Percentiles rank a stretch among this genome's conserved stretches.
These are phyloP conservation scores for Gossypium anomalum DNA, from an alignment of 345 rosid genomes.

Conservation along the genomic window DNA sequence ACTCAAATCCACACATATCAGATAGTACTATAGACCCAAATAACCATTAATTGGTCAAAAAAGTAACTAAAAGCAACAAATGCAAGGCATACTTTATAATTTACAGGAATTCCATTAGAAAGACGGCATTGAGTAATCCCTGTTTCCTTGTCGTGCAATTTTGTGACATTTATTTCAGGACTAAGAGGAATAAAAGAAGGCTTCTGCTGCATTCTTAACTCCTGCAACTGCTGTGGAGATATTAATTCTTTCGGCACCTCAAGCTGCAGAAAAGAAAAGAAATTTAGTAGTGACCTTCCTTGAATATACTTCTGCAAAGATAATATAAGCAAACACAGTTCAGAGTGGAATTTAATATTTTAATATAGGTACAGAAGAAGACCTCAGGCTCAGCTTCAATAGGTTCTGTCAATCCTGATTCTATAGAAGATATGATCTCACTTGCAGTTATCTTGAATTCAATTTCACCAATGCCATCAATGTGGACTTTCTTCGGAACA, in stretches of 20 bases:
- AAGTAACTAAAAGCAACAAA: not conserved
- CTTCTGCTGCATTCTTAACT: conserved; percentile 50
- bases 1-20: not conserved
- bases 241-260: conserved; percentile 95
- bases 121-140: conserved; percentile 81
- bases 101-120: conserved; percentile 91
- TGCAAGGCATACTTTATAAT: conserved; percentile 58
- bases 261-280: conserved; percentile 50
- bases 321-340: not conserved
- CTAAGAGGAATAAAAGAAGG: conserved; percentile 61
- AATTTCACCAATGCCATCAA: conserved; percentile 77
- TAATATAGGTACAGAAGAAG: conserved; percentile 20
- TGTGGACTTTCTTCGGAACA: conserved; percentile 80
- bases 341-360: conserved; percentile 9
- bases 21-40: not conserved
- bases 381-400: conserved; percentile 99
- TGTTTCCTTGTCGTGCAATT: conserved; percentile 74
- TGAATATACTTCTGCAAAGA: conserved; percentile 11
- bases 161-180: conserved; percentile 45
- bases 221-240: conserved; percentile 61
- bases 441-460: conserved; percentile 72
- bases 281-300: conserved; percentile 17
- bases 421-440: conserved; percentile 70
- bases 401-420: conserved; percentile 72
- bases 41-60: not conserved